phyloP scores from a whole-genome alignment of 2,329 filamentous ascomycete genomes.

The Xylariaceae sp. region DNA sequence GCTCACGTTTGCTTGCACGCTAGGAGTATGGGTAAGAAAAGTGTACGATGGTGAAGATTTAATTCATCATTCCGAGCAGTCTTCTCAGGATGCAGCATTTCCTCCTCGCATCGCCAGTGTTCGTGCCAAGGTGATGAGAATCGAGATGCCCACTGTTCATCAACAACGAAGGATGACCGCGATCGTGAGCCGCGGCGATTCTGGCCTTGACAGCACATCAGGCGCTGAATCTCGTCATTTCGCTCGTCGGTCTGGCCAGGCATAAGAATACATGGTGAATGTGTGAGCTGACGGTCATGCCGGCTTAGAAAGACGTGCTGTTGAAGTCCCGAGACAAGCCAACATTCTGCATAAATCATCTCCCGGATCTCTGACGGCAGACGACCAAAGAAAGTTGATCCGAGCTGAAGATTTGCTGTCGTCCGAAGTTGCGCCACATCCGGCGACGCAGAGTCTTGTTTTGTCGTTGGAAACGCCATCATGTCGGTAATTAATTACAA shows the following conservation, averaged over 20 bases:
- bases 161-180: conserved; percentile 15
- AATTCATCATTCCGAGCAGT: not conserved
- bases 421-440: conserved; percentile 9
- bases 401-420: conserved; percentile 25
- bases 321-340: conserved; percentile 29
- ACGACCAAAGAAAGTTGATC: conserved; percentile 29
- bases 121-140: conserved; percentile 34
- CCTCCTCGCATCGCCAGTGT: conserved; percentile 37
- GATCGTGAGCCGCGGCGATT: conserved; percentile 17
- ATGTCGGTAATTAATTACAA: not conserved
- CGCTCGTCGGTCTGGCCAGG: conserved; percentile 24
- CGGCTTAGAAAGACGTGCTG: conserved; percentile 32
- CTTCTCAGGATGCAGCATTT: conserved; percentile 16
- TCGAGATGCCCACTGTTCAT: conserved; percentile 28
- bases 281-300: conserved; percentile 18
- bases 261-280: conserved; percentile 32
- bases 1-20: conserved; percentile 33
- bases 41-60: conserved; percentile 3
- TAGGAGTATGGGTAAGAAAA: conserved; percentile 31
- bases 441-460: not conserved
- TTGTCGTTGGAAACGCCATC: too few species aligned
- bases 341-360: conserved; percentile 35
- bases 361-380: conserved; percentile 34
- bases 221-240: conserved; percentile 28
- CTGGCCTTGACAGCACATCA: conserved; percentile 17